Evolutionary conservation across 2,329 filamentous ascomycete species (phyloP), one percentile per base, ranked within the genome.

Genomic region (Cadophora gregata): DNA sequence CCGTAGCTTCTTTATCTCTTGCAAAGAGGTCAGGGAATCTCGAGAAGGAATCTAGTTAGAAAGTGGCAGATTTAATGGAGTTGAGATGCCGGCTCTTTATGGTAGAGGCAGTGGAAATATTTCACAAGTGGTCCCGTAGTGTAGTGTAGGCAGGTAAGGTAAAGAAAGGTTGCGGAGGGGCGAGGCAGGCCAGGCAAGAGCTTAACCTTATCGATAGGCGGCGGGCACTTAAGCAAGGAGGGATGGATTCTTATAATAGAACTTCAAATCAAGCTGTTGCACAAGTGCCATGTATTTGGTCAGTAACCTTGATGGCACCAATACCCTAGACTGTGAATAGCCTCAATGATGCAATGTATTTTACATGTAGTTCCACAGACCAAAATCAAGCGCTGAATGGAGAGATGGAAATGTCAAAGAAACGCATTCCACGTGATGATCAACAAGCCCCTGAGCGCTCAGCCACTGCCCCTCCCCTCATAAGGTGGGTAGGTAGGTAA

Each of bases 401-500:
- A n/a, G n/a, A n/a, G n/a, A n/a, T n/a, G n/a, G n/a, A n/a, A n/a
- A n/a, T 25, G 55, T 16, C 25, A 36, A 16, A 58, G 25, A 33
- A 29, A 27, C 14, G 24, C 27, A 21, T 42, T 56, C 21, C 64
- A 59, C 51, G 59, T 62, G 59, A 62, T 25, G 59, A 62, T 62
- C 27, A 53, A 25, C 59, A 33, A 38, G 14, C 58, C 63, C 58
- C 58, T 65, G 51, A 38, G 48, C 58, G 59, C 59, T 66, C 36
- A 66, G 64, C 64, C 64, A 66, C 59, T 48, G 59, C 48, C 63
- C 56, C 59, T 58, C 38, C n/a, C n/a, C n/a, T n/a, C n/a, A n/a
- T n/a, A n/a, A n/a, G n/a, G n/a, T n/a, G n/a, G n/a, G n/a, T n/a
- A n/a, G n/a, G n/a, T n/a, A n/a, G n/a, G n/a, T n/a, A n/a, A n/a